These are phyloP conservation scores for Sambucus nigra DNA, from an alignment of 129 eudicot genomes.

Conservation along the genomic window DNA sequence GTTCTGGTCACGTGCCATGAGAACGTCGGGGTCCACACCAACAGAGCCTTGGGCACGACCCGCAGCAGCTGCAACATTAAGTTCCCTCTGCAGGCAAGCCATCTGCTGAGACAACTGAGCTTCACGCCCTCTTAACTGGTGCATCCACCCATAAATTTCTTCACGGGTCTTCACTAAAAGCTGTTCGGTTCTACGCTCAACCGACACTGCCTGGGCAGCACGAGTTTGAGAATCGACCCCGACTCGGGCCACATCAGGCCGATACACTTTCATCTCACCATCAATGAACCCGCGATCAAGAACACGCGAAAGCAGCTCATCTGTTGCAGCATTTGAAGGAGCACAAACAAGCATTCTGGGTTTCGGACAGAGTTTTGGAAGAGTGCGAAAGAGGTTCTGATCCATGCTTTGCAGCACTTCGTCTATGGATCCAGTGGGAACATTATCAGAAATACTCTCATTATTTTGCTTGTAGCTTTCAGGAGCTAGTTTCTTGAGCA, in stretches of 20 bases:
- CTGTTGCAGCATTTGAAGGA: slow-evolving; percentile 98
- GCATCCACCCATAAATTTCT: slow-evolving; percentile 73
- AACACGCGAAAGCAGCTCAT: slow-evolving; percentile 88
- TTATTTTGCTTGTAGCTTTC: slow-evolving; percentile 90
- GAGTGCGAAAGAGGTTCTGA: slow-evolving; percentile 83
- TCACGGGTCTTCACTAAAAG: slow-evolving; percentile 65
- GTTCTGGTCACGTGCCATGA: slow-evolving; percentile 89
- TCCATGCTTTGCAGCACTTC: slow-evolving; percentile 96
- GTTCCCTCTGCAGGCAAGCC: slow-evolving; percentile 60
- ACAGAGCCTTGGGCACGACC: slow-evolving; percentile 93
- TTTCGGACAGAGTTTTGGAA: slow-evolving; percentile 91
- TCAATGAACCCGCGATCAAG: slow-evolving; percentile 98
- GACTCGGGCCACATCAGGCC: slow-evolving; percentile 97
- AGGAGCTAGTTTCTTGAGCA: slow-evolving; percentile 90
- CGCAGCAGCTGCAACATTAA: slow-evolving; percentile 56
- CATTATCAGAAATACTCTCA: slow-evolving; percentile 44
- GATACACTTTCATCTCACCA: slow-evolving; percentile 94
- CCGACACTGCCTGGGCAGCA: slow-evolving; percentile 98
- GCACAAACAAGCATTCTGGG: slow-evolving; percentile 99
- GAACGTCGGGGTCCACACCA: slow-evolving; percentile 93
- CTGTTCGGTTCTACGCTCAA: slow-evolving; percentile 88
- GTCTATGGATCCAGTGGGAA: slow-evolving; percentile 73
- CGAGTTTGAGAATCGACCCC: slow-evolving; percentile 95
- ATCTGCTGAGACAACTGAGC: slow-evolving; percentile 72
- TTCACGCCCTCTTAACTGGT: slow-evolving; percentile 67